Base-by-base conservation (phyloP, 768 basidiomycete genomes). In the Lentinula edodes region DNA sequence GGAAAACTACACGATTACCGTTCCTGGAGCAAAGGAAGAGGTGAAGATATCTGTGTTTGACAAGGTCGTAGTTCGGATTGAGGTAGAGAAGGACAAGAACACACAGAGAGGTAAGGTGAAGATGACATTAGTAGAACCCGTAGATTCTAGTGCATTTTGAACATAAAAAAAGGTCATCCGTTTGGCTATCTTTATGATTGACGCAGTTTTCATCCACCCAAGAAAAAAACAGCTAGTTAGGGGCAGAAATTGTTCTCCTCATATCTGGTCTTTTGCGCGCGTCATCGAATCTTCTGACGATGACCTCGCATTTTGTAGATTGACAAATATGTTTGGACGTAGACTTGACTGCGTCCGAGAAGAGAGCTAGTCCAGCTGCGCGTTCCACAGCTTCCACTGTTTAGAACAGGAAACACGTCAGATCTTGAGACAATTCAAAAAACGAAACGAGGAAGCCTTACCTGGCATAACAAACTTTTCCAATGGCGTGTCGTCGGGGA, bases 11-110 rank as follows among this genome's bases (percentile, higher is more conserved):
- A 85, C 84, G 1, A 84, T 98, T 57, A 83, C 85, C 0, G 78
- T 98, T 4, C 89, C 90, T 0, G 72, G 61, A 23, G 64, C 66
- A 13, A 71, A 68, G 16, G 70, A 74, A 9, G 79, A 81, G 34
- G 83, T 86, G 9, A 81, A 79, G 13, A 86, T 98, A 50, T 83
- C 92, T 0, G 93, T 98, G 23, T 98, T 99, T 69, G 95, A 97
- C 3, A 95, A 95, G 74, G 93, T 98, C 50, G 80, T 74, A 35
- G 95, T 98, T n/a, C 82, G 85, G 65, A 90, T 99, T 43, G 85
- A 88, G 62, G 93, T 98, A 6, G 95, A 96, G 73, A 97, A 94
- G 79, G 96, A 97, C 69, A 89, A 83, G 69, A 95, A 95, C 65
- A 97, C 95, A 16, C 93, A 95, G 69, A 78, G 94, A 62, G 93